A percentile compares a stretch with the other conserved stretches of the same genome.
Conservation (phyloP, 1,284 basidiomycete species). For the Apiotrichum veenhuisii region DNA sequence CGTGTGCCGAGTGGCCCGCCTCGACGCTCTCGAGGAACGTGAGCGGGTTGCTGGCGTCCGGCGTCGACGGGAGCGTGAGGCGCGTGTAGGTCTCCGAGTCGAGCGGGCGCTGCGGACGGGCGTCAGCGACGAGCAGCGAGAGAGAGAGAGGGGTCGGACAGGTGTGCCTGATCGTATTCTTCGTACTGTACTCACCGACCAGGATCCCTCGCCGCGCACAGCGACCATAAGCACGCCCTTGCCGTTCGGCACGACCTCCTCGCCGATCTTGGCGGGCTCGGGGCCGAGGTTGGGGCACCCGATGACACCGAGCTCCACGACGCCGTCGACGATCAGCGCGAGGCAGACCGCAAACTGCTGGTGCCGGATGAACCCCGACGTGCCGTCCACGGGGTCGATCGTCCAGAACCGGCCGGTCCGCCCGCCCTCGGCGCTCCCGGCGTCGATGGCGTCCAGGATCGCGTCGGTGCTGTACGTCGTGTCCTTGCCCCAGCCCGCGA, state of each 20-base stretch:
- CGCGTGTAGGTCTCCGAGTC: constrained; percentile 34
- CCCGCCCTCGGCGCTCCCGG: constrained; percentile 77
- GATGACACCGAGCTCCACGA: constrained; percentile 84
- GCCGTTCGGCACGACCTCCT: constrained; percentile 50
- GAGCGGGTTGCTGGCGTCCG: constrained; percentile 46
- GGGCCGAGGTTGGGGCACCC: constrained; percentile 91
- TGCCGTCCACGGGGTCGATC: constrained; percentile 50
- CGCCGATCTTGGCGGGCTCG: constrained; percentile 58
- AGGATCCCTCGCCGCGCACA: constrained; percentile 71
- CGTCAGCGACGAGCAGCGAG: not conserved
- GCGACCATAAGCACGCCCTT: constrained; percentile 80
- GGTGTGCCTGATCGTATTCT: too few relatives aligned
- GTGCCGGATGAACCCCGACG: constrained; percentile 76
- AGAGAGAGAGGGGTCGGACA: constrained; percentile 37
- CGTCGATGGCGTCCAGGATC: constrained; percentile 80
- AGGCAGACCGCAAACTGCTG: constrained; percentile 98
- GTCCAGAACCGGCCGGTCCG: constrained; percentile 56
- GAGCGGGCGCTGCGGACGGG: constrained; percentile 27
- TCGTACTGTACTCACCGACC: constrained; percentile 59
- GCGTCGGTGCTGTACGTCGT: constrained; percentile 43
- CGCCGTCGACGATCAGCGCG: constrained; percentile 77
- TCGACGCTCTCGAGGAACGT: constrained; percentile 87
- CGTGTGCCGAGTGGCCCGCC: constrained; percentile 83
- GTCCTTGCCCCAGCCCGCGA: constrained; percentile 39
- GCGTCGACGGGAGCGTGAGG: constrained; percentile 36